Evolutionary conservation across 768 basidiomycete species (phyloP).

Genomic region (Mycena amicta): DNA sequence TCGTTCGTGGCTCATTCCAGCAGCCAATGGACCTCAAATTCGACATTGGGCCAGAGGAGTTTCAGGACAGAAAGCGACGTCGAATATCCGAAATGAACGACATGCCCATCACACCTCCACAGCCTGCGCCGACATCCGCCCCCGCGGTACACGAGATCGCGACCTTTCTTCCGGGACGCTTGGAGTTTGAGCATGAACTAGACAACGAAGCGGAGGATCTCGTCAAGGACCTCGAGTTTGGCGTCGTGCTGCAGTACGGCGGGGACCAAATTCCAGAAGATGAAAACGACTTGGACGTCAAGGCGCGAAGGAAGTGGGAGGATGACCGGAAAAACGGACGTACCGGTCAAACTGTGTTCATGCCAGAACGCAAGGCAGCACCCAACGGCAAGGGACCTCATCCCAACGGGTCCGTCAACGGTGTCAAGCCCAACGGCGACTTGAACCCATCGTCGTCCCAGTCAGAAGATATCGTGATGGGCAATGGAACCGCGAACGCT

Average conservation of each 20-base stretch:
- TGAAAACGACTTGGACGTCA: slow-evolving; percentile 74
- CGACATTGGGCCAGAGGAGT: slow-evolving; percentile 75
- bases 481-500: slow-evolving; percentile 47
- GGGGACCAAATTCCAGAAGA: slow-evolving; percentile 83
- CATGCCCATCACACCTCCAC: slow-evolving; percentile 56
- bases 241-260: slow-evolving; percentile 80
- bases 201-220: slow-evolving; percentile 97
- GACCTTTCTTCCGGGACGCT: slow-evolving; percentile 91
- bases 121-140: slow-evolving; percentile 81
- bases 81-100: slow-evolving; percentile 83
- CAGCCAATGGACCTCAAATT: slow-evolving; percentile 64
- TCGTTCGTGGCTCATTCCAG: slow-evolving; percentile 11
- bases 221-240: slow-evolving; percentile 96
- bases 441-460: slow-evolving; percentile 38
- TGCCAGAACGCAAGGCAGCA: slow-evolving; percentile 28
- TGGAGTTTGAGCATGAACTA: slow-evolving; percentile 97
- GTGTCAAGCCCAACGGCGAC: slow-evolving; percentile 40
- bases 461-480: slow-evolving; percentile 51
- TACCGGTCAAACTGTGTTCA: slow-evolving; percentile 28
- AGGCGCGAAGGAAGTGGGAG: slow-evolving; percentile 53
- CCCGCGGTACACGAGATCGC: slow-evolving; percentile 92
- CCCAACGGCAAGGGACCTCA: slow-evolving; percentile 40
- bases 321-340: slow-evolving; percentile 42
- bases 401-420: slow-evolving; percentile 47
- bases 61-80: slow-evolving; percentile 86